Base-by-base conservation (phyloP, 306 rosid species). In the Acacia melanoxylon region DNA sequence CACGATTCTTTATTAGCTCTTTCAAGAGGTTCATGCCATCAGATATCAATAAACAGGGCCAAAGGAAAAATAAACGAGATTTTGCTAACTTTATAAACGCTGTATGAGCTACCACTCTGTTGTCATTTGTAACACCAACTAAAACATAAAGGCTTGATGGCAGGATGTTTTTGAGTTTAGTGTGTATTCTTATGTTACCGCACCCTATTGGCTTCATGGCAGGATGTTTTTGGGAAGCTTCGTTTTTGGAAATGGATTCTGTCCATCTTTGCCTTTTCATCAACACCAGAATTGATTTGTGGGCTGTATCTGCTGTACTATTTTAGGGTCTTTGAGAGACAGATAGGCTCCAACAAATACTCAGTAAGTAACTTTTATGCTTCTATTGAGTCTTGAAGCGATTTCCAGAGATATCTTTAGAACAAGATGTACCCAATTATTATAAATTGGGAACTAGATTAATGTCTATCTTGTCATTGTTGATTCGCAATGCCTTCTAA, bases 271-370 rank as follows among this genome's bases (percentile, higher is more conserved):
- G 75, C 98, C 81, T 96, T 96, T 85, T 90, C 98, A 31, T 92
- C 99, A 37, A 93, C 98, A 8, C 99, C 99, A 10, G 99, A 96
- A 81, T 89, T 96, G 88, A 83, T 96, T 91, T 96, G 91, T 74
- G 99, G 99, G 81, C 86, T 96, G 78, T 96, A 93, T 86, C 89
- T 96, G 75, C 93, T 93, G 13, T 96, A 96, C 83, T 96, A 96
- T 85, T 96, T 96, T 94, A 88, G 99, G 89, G 95, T 96, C 76
- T 96, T 96, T 79, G 99, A 96, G 91, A 92, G 99, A 78, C 99
- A 96, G 81, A 96, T 96, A 35, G 98, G 99, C 84, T 92, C 99
- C 85, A 96, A 93, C 65, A 96, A 96, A 86, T 91, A 91, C 83
- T 91, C 94, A 0, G 99, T 95, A 81, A 80, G 93, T 87, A 49